These are phyloP conservation scores for Stevia rebaudiana DNA, from an alignment of 140 eudicot species.

Conservation along the genomic window DNA sequence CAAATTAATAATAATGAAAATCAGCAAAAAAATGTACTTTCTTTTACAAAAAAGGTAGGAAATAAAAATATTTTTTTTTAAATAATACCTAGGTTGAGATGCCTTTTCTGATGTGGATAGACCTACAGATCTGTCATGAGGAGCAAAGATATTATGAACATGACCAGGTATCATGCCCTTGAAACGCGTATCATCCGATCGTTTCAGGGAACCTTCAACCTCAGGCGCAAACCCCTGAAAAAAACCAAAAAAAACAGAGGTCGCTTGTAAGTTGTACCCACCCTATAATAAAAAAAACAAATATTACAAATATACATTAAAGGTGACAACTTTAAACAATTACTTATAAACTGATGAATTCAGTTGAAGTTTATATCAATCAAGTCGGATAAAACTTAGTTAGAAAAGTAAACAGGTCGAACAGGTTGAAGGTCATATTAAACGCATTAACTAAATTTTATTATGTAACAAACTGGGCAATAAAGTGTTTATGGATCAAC, in stretches of 20 bases:
- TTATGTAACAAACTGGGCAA: too few species aligned
- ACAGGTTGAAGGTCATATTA: too few species aligned
- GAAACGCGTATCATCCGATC: constrained; percentile 40
- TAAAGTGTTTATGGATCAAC: too few species aligned
- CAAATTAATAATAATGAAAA: constrained; percentile 18
- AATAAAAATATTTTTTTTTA: background rate
- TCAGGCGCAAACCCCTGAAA: constrained; percentile 46
- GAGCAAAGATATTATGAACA: constrained; percentile 31
- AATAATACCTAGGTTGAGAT: constrained; percentile 51
- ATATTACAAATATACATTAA: background rate
- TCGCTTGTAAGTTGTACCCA: background rate
- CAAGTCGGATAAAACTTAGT: too few species aligned
- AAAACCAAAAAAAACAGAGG: constrained; percentile 7
- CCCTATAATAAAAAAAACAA: background rate
- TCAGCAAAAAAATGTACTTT: background rate
- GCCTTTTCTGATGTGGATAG: constrained; percentile 33
- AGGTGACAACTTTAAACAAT: background rate
- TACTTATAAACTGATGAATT: background rate
- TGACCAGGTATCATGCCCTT: constrained; percentile 46
- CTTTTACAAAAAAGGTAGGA: background rate
- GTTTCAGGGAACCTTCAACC: constrained; percentile 36
- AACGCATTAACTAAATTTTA: too few species aligned
- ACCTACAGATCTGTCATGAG: constrained; percentile 37
- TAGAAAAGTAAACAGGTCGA: too few species aligned
- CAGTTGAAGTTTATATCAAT: too few species aligned